phyloP scores from a whole-genome alignment of 257 asterid genomes.

The Dorcoceras hygrometricum region DNA sequence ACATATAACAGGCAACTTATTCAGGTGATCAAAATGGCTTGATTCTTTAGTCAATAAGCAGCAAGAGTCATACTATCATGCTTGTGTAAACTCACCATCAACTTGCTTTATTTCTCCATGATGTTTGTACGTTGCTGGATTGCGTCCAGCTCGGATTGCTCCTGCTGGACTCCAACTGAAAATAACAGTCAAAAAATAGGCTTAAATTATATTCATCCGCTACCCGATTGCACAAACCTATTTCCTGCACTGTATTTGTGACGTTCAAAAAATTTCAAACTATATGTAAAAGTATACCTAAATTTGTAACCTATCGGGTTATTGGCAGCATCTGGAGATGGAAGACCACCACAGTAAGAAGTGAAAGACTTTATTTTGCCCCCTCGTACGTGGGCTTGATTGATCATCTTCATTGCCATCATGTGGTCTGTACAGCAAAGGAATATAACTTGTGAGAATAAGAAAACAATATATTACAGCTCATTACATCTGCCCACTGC shows the following conservation, averaged over 20 bases:
- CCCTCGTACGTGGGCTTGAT: conserved; percentile 68
- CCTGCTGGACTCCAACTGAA: conserved; percentile 98
- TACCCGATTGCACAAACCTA: neutral
- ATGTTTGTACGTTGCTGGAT: conserved; percentile 70
- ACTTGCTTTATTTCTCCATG: conserved; percentile 66
- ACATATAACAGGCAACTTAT: neutral
- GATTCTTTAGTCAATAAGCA: conserved; percentile 3
- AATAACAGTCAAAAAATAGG: conserved; percentile 15
- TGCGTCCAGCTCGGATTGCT: conserved; percentile 81
- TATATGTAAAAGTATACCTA: conserved; percentile 45
- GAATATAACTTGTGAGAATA: neutral
- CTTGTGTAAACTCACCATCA: conserved; percentile 57
- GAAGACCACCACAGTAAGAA: conserved; percentile 96
- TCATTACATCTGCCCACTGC: neutral
- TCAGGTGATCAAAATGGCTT: neutral
- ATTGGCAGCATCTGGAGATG: conserved; percentile 94
- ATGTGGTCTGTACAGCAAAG: conserved; percentile 63
- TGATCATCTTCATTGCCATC: conserved; percentile 99
- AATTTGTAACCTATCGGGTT: conserved; percentile 92
- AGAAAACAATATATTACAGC: neutral
- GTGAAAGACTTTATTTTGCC: conserved; percentile 85
- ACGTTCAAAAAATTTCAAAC: conserved; percentile 4
- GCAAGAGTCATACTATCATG: neutral
- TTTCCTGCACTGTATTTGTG: conserved; percentile 1
- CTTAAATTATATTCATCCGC: neutral